A percentile compares a stretch with the other conserved stretches of the same genome.
Conservation (phyloP, 306 rosid species). For the Arachis hypogaea region DNA sequence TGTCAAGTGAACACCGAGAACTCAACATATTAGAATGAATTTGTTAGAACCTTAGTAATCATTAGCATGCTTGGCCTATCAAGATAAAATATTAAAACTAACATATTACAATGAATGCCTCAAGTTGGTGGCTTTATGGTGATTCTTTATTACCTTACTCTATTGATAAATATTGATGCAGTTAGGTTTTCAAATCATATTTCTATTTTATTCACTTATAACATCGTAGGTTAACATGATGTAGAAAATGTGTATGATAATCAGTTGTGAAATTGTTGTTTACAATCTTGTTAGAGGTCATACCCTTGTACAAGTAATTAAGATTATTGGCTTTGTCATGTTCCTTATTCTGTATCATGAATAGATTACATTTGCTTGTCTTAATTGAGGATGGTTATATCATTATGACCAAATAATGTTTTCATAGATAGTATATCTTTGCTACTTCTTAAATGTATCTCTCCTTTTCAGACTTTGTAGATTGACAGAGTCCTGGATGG, state of each 20-base stretch:
- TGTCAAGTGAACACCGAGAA: background rate
- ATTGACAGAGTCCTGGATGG: conserved; percentile 96
- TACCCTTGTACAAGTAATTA: background rate
- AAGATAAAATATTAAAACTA: no score
- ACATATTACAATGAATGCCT: conserved; percentile 4
- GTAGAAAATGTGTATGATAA: conserved; percentile 17
- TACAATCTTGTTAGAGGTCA: background rate
- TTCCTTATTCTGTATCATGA: conserved; percentile 12
- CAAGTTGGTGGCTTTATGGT: conserved; percentile 21
- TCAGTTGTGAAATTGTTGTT: conserved; percentile 13
- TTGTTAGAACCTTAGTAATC: no score
- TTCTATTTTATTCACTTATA: conserved; percentile 7
- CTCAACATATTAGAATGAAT: background rate
- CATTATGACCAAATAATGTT: conserved; percentile 20
- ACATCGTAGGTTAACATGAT: background rate
- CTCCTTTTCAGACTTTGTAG: conserved; percentile 72
- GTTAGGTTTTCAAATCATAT: background rate
- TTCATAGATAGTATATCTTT: conserved; percentile 18
- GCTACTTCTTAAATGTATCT: conserved; percentile 35
- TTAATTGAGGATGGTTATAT: conserved; percentile 17
- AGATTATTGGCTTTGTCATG: conserved; percentile 20
- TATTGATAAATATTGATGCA: conserved; percentile 18
- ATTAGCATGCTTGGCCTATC: no score
- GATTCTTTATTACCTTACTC: conserved; percentile 5
- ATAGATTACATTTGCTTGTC: conserved; percentile 18